These are phyloP conservation scores for Pezicula rhizophila DNA, from an alignment of 2,329 filamentous ascomycete genomes.

Conservation along the genomic window DNA sequence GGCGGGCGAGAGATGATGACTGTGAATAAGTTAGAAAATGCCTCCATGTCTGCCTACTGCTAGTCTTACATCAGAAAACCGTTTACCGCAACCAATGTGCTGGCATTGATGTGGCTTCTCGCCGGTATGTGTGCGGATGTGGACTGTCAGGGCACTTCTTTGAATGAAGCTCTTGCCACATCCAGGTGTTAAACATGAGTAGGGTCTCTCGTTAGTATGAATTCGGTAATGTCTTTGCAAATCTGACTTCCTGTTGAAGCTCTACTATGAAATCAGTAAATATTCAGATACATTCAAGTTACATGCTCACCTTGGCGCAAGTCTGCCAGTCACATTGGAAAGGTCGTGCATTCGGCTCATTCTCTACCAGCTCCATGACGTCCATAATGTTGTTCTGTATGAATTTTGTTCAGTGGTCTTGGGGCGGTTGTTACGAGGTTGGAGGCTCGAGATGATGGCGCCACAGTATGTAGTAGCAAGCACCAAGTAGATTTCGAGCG, in stretches of 20 bases:
- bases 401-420: not conserved
- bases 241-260: slow-evolving; percentile 68
- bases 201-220: slow-evolving; percentile 66
- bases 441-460: not conserved
- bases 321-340: slow-evolving; percentile 59
- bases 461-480: no score
- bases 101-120: slow-evolving; percentile 68
- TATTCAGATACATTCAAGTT: slow-evolving; percentile 1
- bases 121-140: slow-evolving; percentile 64
- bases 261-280: slow-evolving; percentile 35
- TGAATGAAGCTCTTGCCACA: slow-evolving; percentile 70
- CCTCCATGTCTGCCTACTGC: not conserved
- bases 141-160: slow-evolving; percentile 62
- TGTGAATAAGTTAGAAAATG: slow-evolving; percentile 14
- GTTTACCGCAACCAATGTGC: slow-evolving; percentile 59
- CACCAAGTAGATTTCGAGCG: no score
- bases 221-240: slow-evolving; percentile 65
- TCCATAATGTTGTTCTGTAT: slow-evolving; percentile 40
- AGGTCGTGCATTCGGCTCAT: slow-evolving; percentile 55
- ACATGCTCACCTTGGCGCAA: slow-evolving; percentile 50
- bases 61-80: slow-evolving; percentile 60
- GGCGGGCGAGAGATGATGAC: slow-evolving; percentile 34
- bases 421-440: not conserved
- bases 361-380: slow-evolving; percentile 58
- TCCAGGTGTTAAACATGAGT: slow-evolving; percentile 51